These are phyloP conservation scores for Avena insularis DNA, from an alignment of 176 grass and related monocot genomes.

Conservation along the genomic window DNA sequence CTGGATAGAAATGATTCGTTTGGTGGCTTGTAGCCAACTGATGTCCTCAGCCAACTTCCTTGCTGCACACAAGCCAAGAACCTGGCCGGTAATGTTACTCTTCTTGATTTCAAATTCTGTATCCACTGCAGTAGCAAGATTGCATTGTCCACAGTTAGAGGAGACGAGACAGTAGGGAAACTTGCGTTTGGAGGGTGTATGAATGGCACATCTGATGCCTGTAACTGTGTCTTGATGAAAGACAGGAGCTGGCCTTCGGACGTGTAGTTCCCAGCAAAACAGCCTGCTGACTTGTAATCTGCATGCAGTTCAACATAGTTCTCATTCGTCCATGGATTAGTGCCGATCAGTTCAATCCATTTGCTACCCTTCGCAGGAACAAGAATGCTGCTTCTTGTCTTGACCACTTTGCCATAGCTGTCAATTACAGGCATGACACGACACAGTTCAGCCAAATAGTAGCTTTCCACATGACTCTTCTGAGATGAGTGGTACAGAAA, in stretches of 20 bases:
- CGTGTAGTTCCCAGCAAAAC: conserved; percentile 54
- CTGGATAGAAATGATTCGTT: conserved; percentile 61
- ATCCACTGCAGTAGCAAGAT: conserved; percentile 81
- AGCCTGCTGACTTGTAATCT: conserved; percentile 48
- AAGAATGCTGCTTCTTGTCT: conserved; percentile 34
- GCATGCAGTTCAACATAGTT: conserved; percentile 56
- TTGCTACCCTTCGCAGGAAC: conserved; percentile 77
- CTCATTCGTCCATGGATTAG: conserved; percentile 63
- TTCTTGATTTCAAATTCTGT: conserved; percentile 20
- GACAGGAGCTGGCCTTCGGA: conserved; percentile 40
- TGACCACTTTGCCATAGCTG: conserved; percentile 44
- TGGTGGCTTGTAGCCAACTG: conserved; percentile 63
- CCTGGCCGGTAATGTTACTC: conserved; percentile 12
- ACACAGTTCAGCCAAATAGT: conserved; percentile 18
- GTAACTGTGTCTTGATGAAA: conserved; percentile 46
- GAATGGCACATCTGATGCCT: conserved; percentile 55
- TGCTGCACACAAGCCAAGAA: conserved; percentile 56
- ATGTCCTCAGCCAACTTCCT: conserved; percentile 77
- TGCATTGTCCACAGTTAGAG: conserved; percentile 60
- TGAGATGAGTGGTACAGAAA: conserved; percentile 64
- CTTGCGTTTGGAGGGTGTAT: conserved; percentile 59
- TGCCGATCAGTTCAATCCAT: conserved; percentile 64
- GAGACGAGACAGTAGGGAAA: conserved; percentile 52
- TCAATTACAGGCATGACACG: conserved; percentile 51
- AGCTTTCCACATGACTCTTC: not conserved